Percentiles rank a stretch among this genome's conserved stretches.
Conservation (phyloP, 169 alveolate species). For the Plasmodium sp. region DNA sequence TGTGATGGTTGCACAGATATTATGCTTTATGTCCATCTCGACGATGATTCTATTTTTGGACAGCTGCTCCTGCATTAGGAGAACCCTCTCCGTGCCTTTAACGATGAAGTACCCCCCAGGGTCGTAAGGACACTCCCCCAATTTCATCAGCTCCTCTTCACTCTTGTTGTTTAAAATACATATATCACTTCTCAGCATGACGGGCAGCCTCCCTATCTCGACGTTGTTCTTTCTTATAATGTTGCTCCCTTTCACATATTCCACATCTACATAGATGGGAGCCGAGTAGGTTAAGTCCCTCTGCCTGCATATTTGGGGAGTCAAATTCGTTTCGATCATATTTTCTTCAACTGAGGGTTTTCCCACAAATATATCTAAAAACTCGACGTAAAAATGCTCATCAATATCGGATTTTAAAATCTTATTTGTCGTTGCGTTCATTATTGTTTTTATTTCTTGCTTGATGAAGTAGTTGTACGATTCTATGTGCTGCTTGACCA, state of each 20-base stretch:
- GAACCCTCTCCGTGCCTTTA: slow-evolving; percentile 98
- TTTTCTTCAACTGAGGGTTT: slow-evolving; percentile 92
- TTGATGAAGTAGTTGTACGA: slow-evolving; percentile 94
- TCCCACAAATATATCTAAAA: slow-evolving; percentile 91
- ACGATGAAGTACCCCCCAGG: slow-evolving; percentile 99
- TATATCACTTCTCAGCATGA: slow-evolving; percentile 96
- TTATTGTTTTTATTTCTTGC: slow-evolving; percentile 92
- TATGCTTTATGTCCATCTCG: slow-evolving; percentile 95
- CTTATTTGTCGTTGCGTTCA: slow-evolving; percentile 93
- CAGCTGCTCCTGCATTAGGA: slow-evolving; percentile 98
- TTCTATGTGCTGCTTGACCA: slow-evolving; percentile 96
- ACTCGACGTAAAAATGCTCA: slow-evolving; percentile 89
- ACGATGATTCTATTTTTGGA: slow-evolving; percentile 98
- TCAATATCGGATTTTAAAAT: slow-evolving; percentile 90
- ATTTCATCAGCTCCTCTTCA: slow-evolving; percentile 76
- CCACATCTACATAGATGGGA: slow-evolving; percentile 96
- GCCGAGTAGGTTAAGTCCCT: slow-evolving; percentile 98
- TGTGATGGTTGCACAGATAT: slow-evolving; percentile 96
- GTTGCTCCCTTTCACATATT: slow-evolving; percentile 93
- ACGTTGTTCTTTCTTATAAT: slow-evolving; percentile 90
- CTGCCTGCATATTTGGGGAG: slow-evolving; percentile 98
- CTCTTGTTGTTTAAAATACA: slow-evolving; percentile 85
- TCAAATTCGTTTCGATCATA: slow-evolving; percentile 83
- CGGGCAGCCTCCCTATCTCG: slow-evolving; percentile 96
- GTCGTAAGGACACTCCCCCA: slow-evolving; percentile 94